Evolutionary conservation across 768 basidiomycete genomes (phyloP).

Genomic region (Rickenella mellea): DNA sequence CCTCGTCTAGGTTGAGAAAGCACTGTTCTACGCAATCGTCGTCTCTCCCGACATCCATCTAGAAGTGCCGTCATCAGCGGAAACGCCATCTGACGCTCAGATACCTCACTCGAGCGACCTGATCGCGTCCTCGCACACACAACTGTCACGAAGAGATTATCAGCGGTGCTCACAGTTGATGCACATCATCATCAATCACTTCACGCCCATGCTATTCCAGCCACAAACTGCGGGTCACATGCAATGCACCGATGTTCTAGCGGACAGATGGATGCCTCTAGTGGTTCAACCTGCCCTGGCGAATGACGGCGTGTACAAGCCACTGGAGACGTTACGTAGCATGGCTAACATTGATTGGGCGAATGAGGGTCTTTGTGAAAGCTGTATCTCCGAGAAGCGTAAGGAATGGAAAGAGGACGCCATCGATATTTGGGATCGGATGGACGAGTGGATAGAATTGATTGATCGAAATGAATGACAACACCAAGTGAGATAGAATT

Average conservation of each 20-base stretch:
- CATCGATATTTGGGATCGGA: constrained; percentile 43
- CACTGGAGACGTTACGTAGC: constrained; percentile 59
- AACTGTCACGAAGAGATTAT: constrained; percentile 13
- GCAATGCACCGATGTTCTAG: constrained; percentile 64
- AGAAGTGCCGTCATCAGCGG: constrained; percentile 1
- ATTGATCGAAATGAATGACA: too few species aligned
- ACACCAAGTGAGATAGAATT: too few species aligned
- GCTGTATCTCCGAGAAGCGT: constrained; percentile 48
- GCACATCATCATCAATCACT: constrained; percentile 48
- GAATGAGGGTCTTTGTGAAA: constrained; percentile 43
- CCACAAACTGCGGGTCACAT: constrained; percentile 62
- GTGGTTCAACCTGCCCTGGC: constrained; percentile 62
- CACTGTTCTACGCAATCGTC: constrained; percentile 55
- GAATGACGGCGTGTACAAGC: constrained; percentile 54
- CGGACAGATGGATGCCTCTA: constrained; percentile 60
- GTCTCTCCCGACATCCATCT: constrained; percentile 40
- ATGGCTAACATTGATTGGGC: constrained; percentile 48
- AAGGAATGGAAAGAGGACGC: constrained; percentile 63
- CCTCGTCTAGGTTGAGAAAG: constrained; percentile 44
- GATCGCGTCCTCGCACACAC: constrained; percentile 1
- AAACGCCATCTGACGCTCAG: constrained; percentile 1
- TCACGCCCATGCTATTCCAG: constrained; percentile 67
- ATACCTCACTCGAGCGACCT: constrained; percentile 6
- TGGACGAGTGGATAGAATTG: constrained; percentile 55
- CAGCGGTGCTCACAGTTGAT: constrained; percentile 41